A percentile compares a stretch with the other conserved stretches of the same genome.
These are phyloP conservation scores for Teratosphaeria destructans DNA, from an alignment of 2,329 filamentous ascomycete genomes.

Conservation along the genomic window DNA sequence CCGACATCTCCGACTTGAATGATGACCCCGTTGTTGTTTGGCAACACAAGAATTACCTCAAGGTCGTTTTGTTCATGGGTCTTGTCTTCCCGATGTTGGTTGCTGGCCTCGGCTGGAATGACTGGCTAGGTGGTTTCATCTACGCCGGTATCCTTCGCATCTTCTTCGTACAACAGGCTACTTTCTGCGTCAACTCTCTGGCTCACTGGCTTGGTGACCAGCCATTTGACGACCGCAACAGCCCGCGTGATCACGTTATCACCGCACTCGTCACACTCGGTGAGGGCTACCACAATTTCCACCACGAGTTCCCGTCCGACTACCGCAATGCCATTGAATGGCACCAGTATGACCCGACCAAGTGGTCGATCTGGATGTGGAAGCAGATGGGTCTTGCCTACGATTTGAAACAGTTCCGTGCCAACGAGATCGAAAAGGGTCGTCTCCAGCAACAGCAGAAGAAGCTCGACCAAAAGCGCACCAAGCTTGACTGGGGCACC, in stretches of 20 bases:
- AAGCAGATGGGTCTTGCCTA: constrained; percentile 76
- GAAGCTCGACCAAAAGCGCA: constrained; percentile 82
- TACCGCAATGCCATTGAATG: constrained; percentile 88
- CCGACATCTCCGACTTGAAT: constrained; percentile 80
- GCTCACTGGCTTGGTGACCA: constrained; percentile 88
- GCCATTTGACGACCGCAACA: constrained; percentile 88
- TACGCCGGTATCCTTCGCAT: constrained; percentile 78
- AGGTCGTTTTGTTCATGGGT: constrained; percentile 67
- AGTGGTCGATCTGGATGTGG: constrained; percentile 78
- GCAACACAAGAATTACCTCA: constrained; percentile 81
- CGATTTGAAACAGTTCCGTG: constrained; percentile 81
- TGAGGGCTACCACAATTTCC: constrained; percentile 91
- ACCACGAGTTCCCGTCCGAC: constrained; percentile 88
- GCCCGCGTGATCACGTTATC: constrained; percentile 76
- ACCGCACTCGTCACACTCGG: constrained; percentile 77
- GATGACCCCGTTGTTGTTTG: constrained; percentile 75
- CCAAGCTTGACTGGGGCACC: constrained; percentile 74
- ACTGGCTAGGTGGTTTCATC: constrained; percentile 72
- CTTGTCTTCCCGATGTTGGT: constrained; percentile 65
- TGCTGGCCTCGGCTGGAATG: constrained; percentile 68
- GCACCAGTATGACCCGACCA: constrained; percentile 87
- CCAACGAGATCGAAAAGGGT: constrained; percentile 88
- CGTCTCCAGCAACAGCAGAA: constrained; percentile 81
- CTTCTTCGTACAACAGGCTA: constrained; percentile 85
- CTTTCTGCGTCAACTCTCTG: constrained; percentile 85